Base-by-base conservation (phyloP, 768 basidiomycete genomes). In the Amanita rimosa region DNA sequence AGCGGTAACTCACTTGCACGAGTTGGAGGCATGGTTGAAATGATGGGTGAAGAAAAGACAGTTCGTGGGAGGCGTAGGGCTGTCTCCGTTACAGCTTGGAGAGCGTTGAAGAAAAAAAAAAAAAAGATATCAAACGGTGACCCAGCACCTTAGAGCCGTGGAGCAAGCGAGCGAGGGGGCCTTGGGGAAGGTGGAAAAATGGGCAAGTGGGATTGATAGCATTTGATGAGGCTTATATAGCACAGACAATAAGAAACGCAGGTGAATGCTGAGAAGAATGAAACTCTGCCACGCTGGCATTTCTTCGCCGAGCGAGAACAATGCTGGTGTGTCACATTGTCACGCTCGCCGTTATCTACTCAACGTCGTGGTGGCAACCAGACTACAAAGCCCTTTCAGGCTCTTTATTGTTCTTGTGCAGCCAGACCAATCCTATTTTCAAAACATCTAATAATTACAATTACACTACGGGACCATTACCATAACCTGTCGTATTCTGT, bases 91-190 rank as follows among this genome's bases (percentile, higher is more conserved):
- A 40, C 36, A 40, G 41, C 17, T 49, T 43, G 39, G 43, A 22
- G 40, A 26, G 13, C 26, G 38, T 26, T 48, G 24, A 22, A 16
- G 8, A 48, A 49, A 35, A 21, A 1, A 21, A n/a, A n/a, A n/a
- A n/a, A n/a, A n/a, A n/a, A n/a, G n/a, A n/a, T n/a, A n/a, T n/a
- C 10, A 13, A 41, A 22, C 14, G 48, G 48, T 43, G 48, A 17
- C 41, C 48, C 48, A 43, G 48, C 48, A 49, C 48, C 48, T 49
- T 35, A 17, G n/a, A 31, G 29, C 35, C 40, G 48, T 49, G 14
- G 37, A 38, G 10, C 21, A 27, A 40, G 39, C 34, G 17, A 34
- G 9, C 16, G 11, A 21, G 37, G 34, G 38, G 27, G 38, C 38
- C 22, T 26, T 17, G 16, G 6, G 34, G 7, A 21, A 42, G 40